Conservation (phyloP, 345 rosid genomes). For the Acer yangbiense region DNA sequence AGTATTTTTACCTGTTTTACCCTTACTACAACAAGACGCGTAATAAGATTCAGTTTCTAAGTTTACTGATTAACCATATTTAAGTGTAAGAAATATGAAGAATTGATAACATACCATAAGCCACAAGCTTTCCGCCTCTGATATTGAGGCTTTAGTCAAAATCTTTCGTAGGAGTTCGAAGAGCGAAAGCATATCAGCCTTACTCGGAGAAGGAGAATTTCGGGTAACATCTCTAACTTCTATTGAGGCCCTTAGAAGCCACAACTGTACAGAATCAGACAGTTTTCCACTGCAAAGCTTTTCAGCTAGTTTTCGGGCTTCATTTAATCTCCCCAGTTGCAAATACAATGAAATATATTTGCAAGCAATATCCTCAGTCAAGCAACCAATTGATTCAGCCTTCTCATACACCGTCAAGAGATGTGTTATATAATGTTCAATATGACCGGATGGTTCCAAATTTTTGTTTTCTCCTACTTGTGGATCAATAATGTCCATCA, state of each 20-base stretch:
- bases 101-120: conserved; percentile 50
- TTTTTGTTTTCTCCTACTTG: conserved; percentile 35
- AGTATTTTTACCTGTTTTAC: neutral
- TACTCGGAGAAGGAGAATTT: conserved; percentile 34
- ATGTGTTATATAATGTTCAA: conserved; percentile 41
- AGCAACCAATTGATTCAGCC: conserved; percentile 62
- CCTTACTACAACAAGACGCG: neutral
- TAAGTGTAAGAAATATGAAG: neutral
- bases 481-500: conserved; percentile 47
- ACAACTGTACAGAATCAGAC: conserved; percentile 56
- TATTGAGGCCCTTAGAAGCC: conserved; percentile 60
- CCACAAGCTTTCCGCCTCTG: conserved; percentile 86
- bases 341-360: conserved; percentile 61
- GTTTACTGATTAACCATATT: neutral
- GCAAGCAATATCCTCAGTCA: conserved; percentile 72
- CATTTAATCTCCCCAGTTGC: conserved; percentile 60
- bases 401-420: conserved; percentile 56
- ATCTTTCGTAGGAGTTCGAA: conserved; percentile 55
- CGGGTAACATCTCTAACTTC: conserved; percentile 51
- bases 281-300: conserved; percentile 60
- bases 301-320: conserved; percentile 62
- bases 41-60: neutral
- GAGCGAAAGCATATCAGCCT: conserved; percentile 47
- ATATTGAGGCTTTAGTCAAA: conserved; percentile 48
- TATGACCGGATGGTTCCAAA: conserved; percentile 25